Evolutionary conservation across 805 yeast species (phyloP).

Genomic region (Isabelozyma pseudorhagii): DNA sequence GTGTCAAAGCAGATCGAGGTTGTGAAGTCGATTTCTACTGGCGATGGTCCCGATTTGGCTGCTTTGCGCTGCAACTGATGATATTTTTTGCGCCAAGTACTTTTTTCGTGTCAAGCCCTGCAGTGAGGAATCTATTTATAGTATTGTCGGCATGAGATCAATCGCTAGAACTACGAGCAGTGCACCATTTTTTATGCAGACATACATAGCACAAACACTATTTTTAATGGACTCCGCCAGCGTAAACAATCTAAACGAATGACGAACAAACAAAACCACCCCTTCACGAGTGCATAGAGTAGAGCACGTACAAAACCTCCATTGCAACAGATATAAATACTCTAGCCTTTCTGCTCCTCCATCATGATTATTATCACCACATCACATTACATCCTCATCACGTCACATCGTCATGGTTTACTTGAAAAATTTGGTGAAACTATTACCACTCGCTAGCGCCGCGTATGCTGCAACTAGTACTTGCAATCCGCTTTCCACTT

Average conservation of each 20-base stretch:
- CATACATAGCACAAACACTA: neutral
- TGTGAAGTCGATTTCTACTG: too few relatives aligned
- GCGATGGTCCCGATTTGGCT: too few relatives aligned
- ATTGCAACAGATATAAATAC: neutral
- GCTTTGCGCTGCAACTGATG: too few relatives aligned
- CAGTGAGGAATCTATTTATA: too few relatives aligned
- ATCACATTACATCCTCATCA: too few relatives aligned
- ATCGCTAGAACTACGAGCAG: neutral
- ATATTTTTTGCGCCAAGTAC: too few relatives aligned
- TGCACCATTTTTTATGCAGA: neutral
- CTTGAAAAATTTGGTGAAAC: neutral
- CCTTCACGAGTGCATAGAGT: neutral
- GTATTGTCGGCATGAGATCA: neutral
- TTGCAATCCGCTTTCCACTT: conserved; percentile 23
- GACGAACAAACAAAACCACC: neutral
- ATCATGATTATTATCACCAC: neutral
- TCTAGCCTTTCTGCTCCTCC: neutral
- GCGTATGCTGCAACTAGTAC: conserved; percentile 3
- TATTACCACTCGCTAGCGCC: neutral
- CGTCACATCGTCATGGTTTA: neutral
- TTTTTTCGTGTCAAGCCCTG: too few relatives aligned
- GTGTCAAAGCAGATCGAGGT: too few relatives aligned
- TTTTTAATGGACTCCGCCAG: neutral
- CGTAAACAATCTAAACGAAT: neutral
- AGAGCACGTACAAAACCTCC: neutral